phyloP scores from a whole-genome alignment of 1,139 yeast species.

The Debaryomyces nepalensis region DNA sequence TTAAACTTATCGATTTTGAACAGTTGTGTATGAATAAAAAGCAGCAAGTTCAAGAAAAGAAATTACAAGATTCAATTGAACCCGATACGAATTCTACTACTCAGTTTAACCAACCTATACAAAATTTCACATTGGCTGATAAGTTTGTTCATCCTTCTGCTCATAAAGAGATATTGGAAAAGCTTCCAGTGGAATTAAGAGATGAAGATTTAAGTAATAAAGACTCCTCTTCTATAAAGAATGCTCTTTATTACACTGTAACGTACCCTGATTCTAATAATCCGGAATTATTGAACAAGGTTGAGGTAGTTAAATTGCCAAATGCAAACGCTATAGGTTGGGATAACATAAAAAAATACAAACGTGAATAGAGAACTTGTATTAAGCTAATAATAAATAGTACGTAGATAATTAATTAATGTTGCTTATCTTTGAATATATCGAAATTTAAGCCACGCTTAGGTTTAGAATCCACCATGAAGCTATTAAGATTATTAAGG shows the following conservation, averaged over 20 bases:
- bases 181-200: slow-evolving; percentile 42
- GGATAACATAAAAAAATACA: slow-evolving; percentile 49
- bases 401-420: slow-evolving; percentile 7
- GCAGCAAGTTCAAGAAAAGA: slow-evolving; percentile 1
- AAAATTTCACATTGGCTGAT: slow-evolving; percentile 14
- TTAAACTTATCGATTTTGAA: slow-evolving; percentile 47
- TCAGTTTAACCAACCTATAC: neutral
- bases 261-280: slow-evolving; percentile 38
- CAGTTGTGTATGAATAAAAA: slow-evolving; percentile 25
- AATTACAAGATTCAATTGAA: slow-evolving; percentile 5
- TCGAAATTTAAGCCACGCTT: slow-evolving; percentile 22
- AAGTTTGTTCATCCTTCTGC: slow-evolving; percentile 42
- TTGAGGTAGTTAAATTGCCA: slow-evolving; percentile 50
- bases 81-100: neutral
- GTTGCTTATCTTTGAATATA: slow-evolving; percentile 22
- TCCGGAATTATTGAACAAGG: slow-evolving; percentile 41
- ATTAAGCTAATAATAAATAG: neutral
- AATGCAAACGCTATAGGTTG: slow-evolving; percentile 52
- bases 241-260: slow-evolving; percentile 40
- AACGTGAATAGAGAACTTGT: slow-evolving; percentile 16
- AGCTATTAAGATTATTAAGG: slow-evolving; percentile 18
- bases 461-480: slow-evolving; percentile 18
- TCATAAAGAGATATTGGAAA: slow-evolving; percentile 37
- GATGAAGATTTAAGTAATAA: slow-evolving; percentile 20
- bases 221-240: slow-evolving; percentile 33